These are phyloP conservation scores for Penicillium nucicola DNA, from an alignment of 495 filamentous ascomycete species.

Conservation along the genomic window DNA sequence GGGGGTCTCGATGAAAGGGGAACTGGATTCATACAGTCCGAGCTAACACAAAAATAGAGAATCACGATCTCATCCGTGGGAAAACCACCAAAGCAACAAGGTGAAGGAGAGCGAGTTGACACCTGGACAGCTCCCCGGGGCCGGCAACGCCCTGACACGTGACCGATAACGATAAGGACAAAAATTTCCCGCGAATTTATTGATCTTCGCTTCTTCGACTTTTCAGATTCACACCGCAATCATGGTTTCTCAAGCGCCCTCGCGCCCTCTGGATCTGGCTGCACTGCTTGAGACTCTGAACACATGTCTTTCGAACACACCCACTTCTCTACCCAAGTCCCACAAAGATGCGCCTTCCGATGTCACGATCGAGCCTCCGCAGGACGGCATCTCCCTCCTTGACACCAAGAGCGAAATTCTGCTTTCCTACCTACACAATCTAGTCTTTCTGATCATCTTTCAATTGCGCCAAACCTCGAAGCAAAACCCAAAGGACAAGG, in stretches of 20 bases:
- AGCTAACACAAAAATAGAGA: not conserved
- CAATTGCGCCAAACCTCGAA: conserved; percentile 63
- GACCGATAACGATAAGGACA: conserved; percentile 31
- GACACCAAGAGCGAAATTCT: conserved; percentile 94
- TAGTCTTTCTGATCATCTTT: conserved; percentile 82
- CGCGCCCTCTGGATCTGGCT: conserved; percentile 36
- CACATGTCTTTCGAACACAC: conserved; percentile 57
- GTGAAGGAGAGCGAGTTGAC: too few relatives aligned
- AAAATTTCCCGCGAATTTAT: conserved; percentile 24
- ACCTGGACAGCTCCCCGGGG: too few relatives aligned
- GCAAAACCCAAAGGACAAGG: conserved; percentile 20
- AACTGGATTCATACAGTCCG: not conserved
- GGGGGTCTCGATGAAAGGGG: not conserved
- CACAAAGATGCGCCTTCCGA: conserved; percentile 31
- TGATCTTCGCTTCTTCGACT: not conserved
- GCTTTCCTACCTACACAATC: conserved; percentile 91
- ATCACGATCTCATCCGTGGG: conserved; percentile 3
- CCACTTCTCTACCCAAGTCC: conserved; percentile 57
- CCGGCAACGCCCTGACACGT: conserved; percentile 23
- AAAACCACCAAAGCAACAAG: not conserved
- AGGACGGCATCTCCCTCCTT: conserved; percentile 89
- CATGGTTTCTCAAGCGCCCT: conserved; percentile 25
- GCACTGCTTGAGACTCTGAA: conserved; percentile 61
- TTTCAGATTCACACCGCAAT: conserved; percentile 15
- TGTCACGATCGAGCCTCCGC: conserved; percentile 56